phyloP scores from a whole-genome alignment of 495 filamentous ascomycete genomes.

The Aspergillus bridgeri region DNA sequence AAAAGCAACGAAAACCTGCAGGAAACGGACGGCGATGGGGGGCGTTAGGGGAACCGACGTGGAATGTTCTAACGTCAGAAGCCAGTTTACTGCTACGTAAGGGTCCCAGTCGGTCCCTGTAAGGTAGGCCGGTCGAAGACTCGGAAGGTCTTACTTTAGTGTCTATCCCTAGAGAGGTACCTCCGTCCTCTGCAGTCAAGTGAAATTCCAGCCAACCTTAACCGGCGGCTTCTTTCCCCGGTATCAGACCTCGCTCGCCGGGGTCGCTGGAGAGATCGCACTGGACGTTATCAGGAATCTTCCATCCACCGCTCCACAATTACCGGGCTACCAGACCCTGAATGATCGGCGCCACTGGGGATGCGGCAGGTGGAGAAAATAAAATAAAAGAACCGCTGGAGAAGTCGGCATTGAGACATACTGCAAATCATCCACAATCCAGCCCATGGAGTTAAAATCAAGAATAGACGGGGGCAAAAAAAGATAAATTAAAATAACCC shows the following conservation, averaged over 20 bases:
- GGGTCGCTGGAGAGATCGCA: too few species aligned
- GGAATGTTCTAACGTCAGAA: conserved; percentile 21
- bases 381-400: too few species aligned
- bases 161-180: not conserved
- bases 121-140: too few species aligned
- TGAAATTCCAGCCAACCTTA: not conserved
- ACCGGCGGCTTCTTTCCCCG: too few species aligned
- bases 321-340: conserved; percentile 14
- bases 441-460: not conserved
- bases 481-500: not conserved
- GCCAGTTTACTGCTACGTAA: too few species aligned
- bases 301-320: not conserved
- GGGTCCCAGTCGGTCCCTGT: too few species aligned
- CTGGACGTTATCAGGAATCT: not conserved
- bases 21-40: conserved; percentile 4
- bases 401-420: conserved; percentile 17
- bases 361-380: conserved; percentile 20
- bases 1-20: conserved; percentile 7
- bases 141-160: not conserved
- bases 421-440: not conserved
- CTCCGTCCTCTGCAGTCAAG: too few species aligned
- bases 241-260: too few species aligned
- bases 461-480: not conserved
- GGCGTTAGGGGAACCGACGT: conserved; percentile 6
- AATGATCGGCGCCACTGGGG: conserved; percentile 13